A percentile compares a stretch with the other conserved stretches of the same genome.
phyloP scores from a whole-genome alignment of 2,329 filamentous ascomycete species.

The Sphaceloma murrayae region DNA sequence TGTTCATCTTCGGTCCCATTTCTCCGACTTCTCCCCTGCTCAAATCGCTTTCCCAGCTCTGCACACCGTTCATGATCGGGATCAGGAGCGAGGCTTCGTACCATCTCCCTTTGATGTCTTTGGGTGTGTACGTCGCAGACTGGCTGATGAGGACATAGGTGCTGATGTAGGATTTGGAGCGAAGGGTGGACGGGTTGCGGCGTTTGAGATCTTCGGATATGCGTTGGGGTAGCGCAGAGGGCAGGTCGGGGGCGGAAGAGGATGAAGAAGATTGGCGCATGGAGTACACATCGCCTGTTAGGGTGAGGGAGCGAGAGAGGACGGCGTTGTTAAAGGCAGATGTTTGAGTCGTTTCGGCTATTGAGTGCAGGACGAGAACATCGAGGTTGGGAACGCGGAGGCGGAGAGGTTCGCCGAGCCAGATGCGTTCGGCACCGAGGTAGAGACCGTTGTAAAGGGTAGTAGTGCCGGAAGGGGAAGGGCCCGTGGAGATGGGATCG shows the following conservation, averaged over 20 bases:
- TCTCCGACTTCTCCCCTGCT: conserved; percentile 28
- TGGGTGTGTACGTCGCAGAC: conserved; percentile 30
- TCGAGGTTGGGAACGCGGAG: conserved; percentile 39
- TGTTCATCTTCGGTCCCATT: conserved; percentile 30
- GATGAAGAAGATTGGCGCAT: conserved; percentile 27
- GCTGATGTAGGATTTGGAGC: conserved; percentile 26
- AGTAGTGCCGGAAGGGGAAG: conserved; percentile 30
- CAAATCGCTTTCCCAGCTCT: conserved; percentile 22
- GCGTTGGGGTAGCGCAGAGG: conserved; percentile 40
- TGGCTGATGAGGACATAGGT: conserved; percentile 38
- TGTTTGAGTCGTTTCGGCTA: conserved; percentile 32
- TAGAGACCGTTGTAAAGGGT: conserved; percentile 47
- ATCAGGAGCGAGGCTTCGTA: conserved; percentile 48
- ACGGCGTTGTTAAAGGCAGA: conserved; percentile 21
- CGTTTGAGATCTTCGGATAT: conserved; percentile 44
- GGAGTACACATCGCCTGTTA: conserved; percentile 46
- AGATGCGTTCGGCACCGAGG: conserved; percentile 51
- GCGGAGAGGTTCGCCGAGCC: conserved; percentile 50
- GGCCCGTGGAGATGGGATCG: conserved; percentile 36
- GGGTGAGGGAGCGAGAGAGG: conserved; percentile 27
- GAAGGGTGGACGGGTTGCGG: conserved; percentile 38
- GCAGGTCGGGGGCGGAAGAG: conserved; percentile 21
- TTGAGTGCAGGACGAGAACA: conserved; percentile 40
- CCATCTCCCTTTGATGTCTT: conserved; percentile 51
- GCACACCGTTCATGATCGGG: conserved; percentile 29